Evolutionary conservation across 768 basidiomycete species (phyloP).

Genomic region (Serendipita sp.): DNA sequence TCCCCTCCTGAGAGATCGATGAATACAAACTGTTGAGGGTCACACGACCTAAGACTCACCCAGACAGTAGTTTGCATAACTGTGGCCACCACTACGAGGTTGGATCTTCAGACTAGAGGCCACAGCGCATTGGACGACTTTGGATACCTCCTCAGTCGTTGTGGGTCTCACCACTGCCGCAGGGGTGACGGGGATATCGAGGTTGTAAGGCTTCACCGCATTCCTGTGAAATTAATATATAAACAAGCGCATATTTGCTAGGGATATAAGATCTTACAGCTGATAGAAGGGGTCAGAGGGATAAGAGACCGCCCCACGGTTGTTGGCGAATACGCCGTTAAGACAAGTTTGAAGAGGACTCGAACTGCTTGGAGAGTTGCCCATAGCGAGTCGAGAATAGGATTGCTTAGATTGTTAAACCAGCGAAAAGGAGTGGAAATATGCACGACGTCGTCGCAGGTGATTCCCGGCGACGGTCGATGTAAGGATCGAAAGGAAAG

Average conservation of each 20-base stretch:
- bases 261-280: constrained; percentile 5
- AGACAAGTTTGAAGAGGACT: background rate
- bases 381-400: background rate
- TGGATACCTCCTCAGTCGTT: constrained; percentile 10
- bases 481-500: no score
- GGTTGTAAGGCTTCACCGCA: constrained; percentile 1
- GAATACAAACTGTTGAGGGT: background rate
- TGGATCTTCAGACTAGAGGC: constrained; percentile 15
- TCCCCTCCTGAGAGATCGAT: constrained; percentile 12
- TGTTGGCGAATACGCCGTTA: constrained; percentile 6
- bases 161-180: constrained; percentile 17
- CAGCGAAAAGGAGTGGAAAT: background rate
- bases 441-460: no score
- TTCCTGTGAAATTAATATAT: background rate
- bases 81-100: constrained; percentile 16
- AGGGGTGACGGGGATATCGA: constrained; percentile 12
- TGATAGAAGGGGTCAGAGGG: constrained; percentile 11
- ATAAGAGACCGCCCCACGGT: constrained; percentile 12
- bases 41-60: background rate
- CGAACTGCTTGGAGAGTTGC: background rate
- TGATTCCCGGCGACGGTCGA: no score
- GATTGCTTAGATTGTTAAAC: background rate
- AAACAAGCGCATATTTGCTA: no score
- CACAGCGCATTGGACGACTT: constrained; percentile 15
- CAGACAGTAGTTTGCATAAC: constrained; percentile 16